These are phyloP conservation scores for Collybia nuda DNA, from an alignment of 768 basidiomycete species.

Conservation along the genomic window DNA sequence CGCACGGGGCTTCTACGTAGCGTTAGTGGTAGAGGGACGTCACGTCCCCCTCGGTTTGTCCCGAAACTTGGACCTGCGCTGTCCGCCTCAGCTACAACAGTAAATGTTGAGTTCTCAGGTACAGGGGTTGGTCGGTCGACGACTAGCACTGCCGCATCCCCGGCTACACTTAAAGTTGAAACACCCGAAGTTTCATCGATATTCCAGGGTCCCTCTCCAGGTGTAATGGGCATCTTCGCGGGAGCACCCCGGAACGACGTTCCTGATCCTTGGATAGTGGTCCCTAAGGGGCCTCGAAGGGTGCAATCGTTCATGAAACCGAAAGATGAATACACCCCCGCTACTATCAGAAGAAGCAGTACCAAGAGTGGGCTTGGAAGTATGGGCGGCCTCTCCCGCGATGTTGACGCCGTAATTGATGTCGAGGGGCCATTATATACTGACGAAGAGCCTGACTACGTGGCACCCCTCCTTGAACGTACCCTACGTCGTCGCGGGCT, in stretches of 20 bases:
- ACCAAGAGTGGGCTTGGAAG: slow-evolving; percentile 17
- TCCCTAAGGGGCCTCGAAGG: slow-evolving; percentile 40
- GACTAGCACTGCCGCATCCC: slow-evolving; percentile 34
- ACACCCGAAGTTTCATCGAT: slow-evolving; percentile 2
- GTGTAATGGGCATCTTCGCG: slow-evolving; percentile 88
- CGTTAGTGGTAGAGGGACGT: slow-evolving; percentile 16
- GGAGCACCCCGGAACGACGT: slow-evolving; percentile 64
- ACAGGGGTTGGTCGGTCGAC: slow-evolving; percentile 44
- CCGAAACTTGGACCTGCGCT: slow-evolving; percentile 86
- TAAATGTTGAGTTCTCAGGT: slow-evolving; percentile 94
- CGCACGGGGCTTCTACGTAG: slow-evolving; percentile 18
- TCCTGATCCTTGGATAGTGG: slow-evolving; percentile 73
- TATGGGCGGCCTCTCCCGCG: slow-evolving; percentile 50
- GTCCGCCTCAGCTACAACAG: slow-evolving; percentile 86
- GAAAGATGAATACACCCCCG: slow-evolving; percentile 4
- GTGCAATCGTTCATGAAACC: slow-evolving; percentile 27
- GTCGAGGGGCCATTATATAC: slow-evolving; percentile 32
- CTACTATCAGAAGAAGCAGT: slow-evolving; percentile 11
- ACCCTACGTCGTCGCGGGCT: slow-evolving; percentile 77
- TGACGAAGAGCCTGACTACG: slow-evolving; percentile 38
- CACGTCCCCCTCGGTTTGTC: slow-evolving; percentile 44
- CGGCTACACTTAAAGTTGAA: slow-evolving; percentile 10
- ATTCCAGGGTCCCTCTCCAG: slow-evolving; percentile 16
- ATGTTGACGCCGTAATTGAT: slow-evolving; percentile 81
- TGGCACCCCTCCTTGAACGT: slow-evolving; percentile 61